Conservation (phyloP, 768 basidiomycete genomes). For the Omphalotus guepiniiformis region DNA sequence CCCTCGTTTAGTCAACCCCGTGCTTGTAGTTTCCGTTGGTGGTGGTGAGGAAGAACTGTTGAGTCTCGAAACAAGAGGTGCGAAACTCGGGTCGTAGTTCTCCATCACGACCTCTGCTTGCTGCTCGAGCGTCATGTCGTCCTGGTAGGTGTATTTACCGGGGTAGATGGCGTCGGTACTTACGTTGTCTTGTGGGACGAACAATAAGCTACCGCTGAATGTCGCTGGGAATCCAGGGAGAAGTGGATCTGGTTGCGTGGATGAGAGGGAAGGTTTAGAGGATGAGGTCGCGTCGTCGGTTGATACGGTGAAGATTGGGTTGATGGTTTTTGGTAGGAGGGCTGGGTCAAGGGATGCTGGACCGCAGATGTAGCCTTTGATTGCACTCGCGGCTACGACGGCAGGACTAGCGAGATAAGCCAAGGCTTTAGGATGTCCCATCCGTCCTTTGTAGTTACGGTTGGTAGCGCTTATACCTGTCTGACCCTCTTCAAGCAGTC, state of each 20-base stretch:
- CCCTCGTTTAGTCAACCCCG: conserved; percentile 59
- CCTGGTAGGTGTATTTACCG: conserved; percentile 49
- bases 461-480: conserved; percentile 98
- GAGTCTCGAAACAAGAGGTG: conserved; percentile 86
- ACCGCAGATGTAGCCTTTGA: conserved; percentile 86
- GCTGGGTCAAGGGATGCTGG: conserved; percentile 64
- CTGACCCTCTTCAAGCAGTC: conserved; percentile 90
- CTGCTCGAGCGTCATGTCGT: conserved; percentile 92
- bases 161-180: conserved; percentile 99
- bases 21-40: conserved; percentile 44
- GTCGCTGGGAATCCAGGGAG: conserved; percentile 73
- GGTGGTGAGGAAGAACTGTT: conserved; percentile 17
- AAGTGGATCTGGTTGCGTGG: conserved; percentile 56
- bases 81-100: conserved; percentile 93
- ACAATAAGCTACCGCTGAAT: conserved; percentile 85
- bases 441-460: conserved; percentile 97
- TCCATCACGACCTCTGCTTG: conserved; percentile 99
- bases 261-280: too few species aligned
- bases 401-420: conserved; percentile 97
- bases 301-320: conserved; percentile 21
- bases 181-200: conserved; percentile 93
- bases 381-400: conserved; percentile 93
- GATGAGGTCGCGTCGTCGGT: conserved; percentile 19
- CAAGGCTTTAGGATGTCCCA: conserved; percentile 93
- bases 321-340: conserved; percentile 19